Evolutionary conservation across 805 yeast genomes (phyloP).

Genomic region (Pichia paraexigua): DNA sequence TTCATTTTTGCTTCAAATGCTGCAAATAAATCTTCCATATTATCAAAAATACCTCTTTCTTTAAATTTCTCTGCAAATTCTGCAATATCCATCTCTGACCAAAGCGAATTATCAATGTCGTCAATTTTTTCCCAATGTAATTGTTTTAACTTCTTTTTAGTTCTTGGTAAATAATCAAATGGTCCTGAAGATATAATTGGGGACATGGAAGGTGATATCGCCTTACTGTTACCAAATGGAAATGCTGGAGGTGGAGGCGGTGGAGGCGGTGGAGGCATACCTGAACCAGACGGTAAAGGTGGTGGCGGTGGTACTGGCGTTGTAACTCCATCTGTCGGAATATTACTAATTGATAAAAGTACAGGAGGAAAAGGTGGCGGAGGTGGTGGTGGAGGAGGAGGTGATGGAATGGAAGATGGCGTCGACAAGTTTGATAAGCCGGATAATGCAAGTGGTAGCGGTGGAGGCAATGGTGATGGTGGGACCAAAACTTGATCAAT

Average conservation of each 20-base stretch:
- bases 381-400: conserved; percentile 12
- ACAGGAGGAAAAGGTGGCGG: conserved; percentile 16
- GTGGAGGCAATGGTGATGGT: conserved; percentile 2
- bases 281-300: conserved; percentile 18
- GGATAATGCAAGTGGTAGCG: too few species aligned
- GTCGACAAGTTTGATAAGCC: too few species aligned
- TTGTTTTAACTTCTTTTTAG: conserved; percentile 77
- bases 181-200: conserved; percentile 25
- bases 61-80: conserved; percentile 53
- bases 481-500: not conserved
- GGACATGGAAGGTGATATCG: conserved; percentile 10
- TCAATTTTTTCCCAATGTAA: conserved; percentile 96
- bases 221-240: conserved; percentile 15
- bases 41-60: conserved; percentile 73
- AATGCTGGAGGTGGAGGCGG: conserved; percentile 28
- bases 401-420: too few species aligned
- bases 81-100: conserved; percentile 63
- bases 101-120: conserved; percentile 73
- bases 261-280: conserved; percentile 27
- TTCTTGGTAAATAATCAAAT: conserved; percentile 52
- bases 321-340: too few species aligned
- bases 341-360: too few species aligned
- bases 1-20: conserved; percentile 62
- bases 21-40: conserved; percentile 80
- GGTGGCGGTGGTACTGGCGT: conserved; percentile 21